Conservation (phyloP, 148 eudicot genomes). For the Beta vulgaris region DNA sequence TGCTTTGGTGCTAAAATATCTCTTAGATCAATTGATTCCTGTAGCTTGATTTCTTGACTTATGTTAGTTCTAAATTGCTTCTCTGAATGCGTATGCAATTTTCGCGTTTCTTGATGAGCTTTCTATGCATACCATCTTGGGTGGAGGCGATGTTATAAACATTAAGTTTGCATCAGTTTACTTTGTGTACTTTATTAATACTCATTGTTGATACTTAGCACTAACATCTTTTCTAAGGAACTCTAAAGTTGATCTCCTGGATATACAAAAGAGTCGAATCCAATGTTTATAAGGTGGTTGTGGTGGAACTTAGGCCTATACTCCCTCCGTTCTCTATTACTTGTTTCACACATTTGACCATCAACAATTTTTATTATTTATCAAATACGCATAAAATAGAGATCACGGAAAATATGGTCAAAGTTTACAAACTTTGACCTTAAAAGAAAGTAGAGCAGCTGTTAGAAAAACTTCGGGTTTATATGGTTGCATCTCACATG, state of each 20-base stretch:
- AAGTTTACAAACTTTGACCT: no score
- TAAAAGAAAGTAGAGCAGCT: no score
- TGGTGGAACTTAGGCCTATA: conserved; percentile 1
- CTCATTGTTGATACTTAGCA: conserved; percentile 2
- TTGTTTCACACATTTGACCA: no score
- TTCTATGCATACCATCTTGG: background rate
- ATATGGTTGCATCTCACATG: background rate
- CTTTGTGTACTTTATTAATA: background rate
- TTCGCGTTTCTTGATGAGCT: background rate
- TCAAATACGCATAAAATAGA: no score
- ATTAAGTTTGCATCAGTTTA: conserved; percentile 5
- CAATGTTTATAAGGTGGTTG: background rate
- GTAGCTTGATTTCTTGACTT: background rate
- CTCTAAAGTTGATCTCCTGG: background rate
- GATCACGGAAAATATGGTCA: no score
- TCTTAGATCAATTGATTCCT: background rate
- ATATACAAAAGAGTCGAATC: background rate
- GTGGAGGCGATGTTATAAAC: background rate
- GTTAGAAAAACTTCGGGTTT: no score
- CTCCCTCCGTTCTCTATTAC: no score
- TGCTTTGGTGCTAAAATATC: background rate
- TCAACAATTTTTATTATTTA: no score
- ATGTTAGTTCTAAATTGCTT: no score
- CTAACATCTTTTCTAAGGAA: background rate
- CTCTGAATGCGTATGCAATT: background rate